Conservation (phyloP, 176 grass and related monocot genomes). For the Aegilops tauschii region DNA sequence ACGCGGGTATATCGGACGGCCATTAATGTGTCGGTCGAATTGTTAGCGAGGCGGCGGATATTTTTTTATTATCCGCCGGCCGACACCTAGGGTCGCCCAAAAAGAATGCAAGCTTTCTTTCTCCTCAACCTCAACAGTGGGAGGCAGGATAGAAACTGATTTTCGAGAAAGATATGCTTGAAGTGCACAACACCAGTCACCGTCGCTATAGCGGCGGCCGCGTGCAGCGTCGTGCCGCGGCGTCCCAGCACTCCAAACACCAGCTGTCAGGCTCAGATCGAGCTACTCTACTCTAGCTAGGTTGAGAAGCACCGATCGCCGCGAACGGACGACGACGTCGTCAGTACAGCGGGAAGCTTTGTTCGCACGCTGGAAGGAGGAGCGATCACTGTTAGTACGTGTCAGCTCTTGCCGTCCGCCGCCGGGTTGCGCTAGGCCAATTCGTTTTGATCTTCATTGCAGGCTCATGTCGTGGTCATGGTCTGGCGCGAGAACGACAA, state of each 20-base stretch:
- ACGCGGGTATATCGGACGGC: no score
- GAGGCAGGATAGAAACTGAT: no score
- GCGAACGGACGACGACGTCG: not conserved
- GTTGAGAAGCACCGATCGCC: not conserved
- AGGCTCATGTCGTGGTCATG: not conserved
- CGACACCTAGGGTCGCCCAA: no score
- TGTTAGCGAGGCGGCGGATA: no score
- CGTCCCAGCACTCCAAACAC: not conserved
- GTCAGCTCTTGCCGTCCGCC: not conserved
- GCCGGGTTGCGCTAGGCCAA: not conserved
- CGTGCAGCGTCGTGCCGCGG: constrained; percentile 7
- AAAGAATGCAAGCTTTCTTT: no score
- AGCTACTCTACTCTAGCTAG: not conserved
- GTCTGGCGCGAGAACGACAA: not conserved
- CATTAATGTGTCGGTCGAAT: no score
- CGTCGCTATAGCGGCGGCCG: no score
- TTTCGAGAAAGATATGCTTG: no score
- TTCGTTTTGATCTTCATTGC: not conserved
- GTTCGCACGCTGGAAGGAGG: not conserved
- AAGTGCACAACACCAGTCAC: no score
- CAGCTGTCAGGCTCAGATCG: not conserved
- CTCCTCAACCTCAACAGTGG: no score
- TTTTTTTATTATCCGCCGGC: no score
- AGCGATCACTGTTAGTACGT: not conserved
- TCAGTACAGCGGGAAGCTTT: not conserved